Percentiles rank a stretch among this genome's conserved stretches.
Evolutionary conservation across 257 asterid genomes (phyloP).

Genomic region (Anisodus acutangulus): DNA sequence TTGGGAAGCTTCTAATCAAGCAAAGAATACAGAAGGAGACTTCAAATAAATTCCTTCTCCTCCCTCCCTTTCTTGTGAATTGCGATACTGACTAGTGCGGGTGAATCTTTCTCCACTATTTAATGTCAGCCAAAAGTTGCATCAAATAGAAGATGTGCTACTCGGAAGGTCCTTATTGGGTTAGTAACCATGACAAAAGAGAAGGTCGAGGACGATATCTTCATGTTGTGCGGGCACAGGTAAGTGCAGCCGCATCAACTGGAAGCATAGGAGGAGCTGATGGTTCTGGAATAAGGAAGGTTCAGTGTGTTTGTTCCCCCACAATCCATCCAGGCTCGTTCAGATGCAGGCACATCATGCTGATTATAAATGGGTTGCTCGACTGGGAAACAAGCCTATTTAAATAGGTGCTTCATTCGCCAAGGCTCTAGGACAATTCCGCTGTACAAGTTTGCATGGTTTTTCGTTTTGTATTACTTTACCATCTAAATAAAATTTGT

Average conservation of each 20-base stretch:
- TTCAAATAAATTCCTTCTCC: not conserved
- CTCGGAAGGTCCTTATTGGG: constrained; percentile 14
- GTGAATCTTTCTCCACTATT: not conserved
- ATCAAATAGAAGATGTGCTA: constrained; percentile 39
- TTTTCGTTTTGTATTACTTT: no score
- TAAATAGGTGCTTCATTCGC: not conserved
- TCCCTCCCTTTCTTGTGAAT: not conserved
- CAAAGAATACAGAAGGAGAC: not conserved
- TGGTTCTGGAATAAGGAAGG: constrained; percentile 21
- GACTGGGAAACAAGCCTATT: constrained; percentile 24
- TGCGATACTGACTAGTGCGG: not conserved
- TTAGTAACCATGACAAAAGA: constrained; percentile 4
- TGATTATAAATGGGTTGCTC: constrained; percentile 45
- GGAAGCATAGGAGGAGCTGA: not conserved
- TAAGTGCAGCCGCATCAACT: not conserved
- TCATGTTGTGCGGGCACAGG: not conserved
- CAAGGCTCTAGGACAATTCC: not conserved
- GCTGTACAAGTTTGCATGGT: not conserved
- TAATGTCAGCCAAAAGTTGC: constrained; percentile 25
- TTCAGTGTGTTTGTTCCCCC: constrained; percentile 48
- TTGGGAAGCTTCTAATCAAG: constrained; percentile 22
- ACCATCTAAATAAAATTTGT: not conserved
- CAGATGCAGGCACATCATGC: constrained; percentile 41
- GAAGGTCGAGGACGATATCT: not conserved
- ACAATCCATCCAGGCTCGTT: constrained; percentile 48